A percentile compares a stretch with the other conserved stretches of the same genome.
Conservation (phyloP, 768 basidiomycete species). For the Tulasnella sp. region DNA sequence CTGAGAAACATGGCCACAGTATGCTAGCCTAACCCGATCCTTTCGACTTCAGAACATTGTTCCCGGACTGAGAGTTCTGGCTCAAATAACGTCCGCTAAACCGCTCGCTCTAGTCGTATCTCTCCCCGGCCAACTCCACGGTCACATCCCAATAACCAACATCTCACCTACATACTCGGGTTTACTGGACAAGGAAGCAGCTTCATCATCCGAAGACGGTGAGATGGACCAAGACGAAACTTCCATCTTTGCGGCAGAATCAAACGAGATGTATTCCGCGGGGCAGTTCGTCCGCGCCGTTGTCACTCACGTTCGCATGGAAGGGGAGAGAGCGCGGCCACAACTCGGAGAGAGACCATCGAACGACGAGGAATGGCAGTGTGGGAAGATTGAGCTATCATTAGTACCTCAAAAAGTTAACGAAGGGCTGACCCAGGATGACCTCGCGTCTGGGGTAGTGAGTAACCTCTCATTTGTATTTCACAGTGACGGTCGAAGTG, state of each 20-base stretch:
- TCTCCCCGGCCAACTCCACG: conserved; percentile 90
- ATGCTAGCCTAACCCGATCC: neutral
- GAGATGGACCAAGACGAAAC: conserved; percentile 36
- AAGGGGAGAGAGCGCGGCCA: conserved; percentile 54
- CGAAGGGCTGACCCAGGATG: conserved; percentile 64
- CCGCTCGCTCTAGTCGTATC: conserved; percentile 87
- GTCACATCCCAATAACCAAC: conserved; percentile 90
- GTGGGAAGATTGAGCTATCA: conserved; percentile 76
- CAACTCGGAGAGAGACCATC: conserved; percentile 40
- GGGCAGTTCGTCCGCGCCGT: conserved; percentile 81
- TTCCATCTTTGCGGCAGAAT: conserved; percentile 43
- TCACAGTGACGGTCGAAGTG: neutral
- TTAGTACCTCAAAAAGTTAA: conserved; percentile 81
- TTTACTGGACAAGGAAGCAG: conserved; percentile 54
- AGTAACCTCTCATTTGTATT: conserved; percentile 32
- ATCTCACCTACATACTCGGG: conserved; percentile 71
- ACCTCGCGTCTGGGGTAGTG: conserved; percentile 68
- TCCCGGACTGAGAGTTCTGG: conserved; percentile 79
- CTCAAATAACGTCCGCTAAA: conserved; percentile 77
- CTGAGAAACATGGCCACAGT: neutral
- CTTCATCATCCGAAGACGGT: conserved; percentile 29
- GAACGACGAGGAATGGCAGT: conserved; percentile 55
- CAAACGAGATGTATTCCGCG: conserved; percentile 64
- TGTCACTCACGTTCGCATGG: conserved; percentile 59
- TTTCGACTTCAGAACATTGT: conserved; percentile 50